These are phyloP conservation scores for Pythium apleroticum DNA, from an alignment of 352 stramenopile genomes.

Conservation along the genomic window DNA sequence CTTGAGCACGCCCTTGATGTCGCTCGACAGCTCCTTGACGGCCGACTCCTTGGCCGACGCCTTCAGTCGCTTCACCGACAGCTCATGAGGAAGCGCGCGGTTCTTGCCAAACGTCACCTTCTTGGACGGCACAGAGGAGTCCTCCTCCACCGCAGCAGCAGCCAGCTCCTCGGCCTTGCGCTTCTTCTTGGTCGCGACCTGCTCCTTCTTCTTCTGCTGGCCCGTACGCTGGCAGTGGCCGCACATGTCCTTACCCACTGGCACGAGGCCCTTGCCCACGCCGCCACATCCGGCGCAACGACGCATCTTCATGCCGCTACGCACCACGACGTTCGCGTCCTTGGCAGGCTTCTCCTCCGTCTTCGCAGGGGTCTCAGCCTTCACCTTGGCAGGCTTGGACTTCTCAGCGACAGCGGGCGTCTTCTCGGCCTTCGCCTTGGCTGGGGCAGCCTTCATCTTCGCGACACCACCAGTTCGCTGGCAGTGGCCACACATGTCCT, in stretches of 20 bases:
- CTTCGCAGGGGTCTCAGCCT: slow-evolving; percentile 40
- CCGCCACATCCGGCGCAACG: slow-evolving; percentile 65
- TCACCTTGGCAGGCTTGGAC: slow-evolving; percentile 36
- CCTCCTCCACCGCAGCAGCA: slow-evolving; percentile 29
- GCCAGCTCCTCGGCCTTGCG: slow-evolving; percentile 53
- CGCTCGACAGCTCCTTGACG: slow-evolving; percentile 46
- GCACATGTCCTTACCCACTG: slow-evolving; percentile 60
- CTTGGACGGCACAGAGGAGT: slow-evolving; percentile 43
- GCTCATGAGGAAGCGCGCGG: slow-evolving; percentile 69
- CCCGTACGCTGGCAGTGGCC: slow-evolving; percentile 70
- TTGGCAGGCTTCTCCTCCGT: slow-evolving; percentile 15
- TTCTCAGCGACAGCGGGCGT: slow-evolving; percentile 22
- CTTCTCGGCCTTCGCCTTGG: slow-evolving; percentile 41
- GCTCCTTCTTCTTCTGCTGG: slow-evolving; percentile 62
- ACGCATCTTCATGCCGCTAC: slow-evolving; percentile 74
- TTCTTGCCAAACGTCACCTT: slow-evolving; percentile 89
- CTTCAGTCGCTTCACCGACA: slow-evolving; percentile 84
- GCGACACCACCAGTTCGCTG: slow-evolving; percentile 46
- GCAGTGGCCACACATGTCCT: slow-evolving; percentile 63
- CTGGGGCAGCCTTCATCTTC: slow-evolving; percentile 34
- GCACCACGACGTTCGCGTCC: slow-evolving; percentile 39
- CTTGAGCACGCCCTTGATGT: slow-evolving; percentile 82
- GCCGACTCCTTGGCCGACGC: slow-evolving; percentile 63
- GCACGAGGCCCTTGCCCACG: slow-evolving; percentile 73
- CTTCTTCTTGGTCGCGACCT: slow-evolving; percentile 48